Percentiles rank a stretch among this genome's conserved stretches.
These are phyloP conservation scores for Luffa acutangula DNA, from an alignment of 306 rosid species.

Conservation along the genomic window DNA sequence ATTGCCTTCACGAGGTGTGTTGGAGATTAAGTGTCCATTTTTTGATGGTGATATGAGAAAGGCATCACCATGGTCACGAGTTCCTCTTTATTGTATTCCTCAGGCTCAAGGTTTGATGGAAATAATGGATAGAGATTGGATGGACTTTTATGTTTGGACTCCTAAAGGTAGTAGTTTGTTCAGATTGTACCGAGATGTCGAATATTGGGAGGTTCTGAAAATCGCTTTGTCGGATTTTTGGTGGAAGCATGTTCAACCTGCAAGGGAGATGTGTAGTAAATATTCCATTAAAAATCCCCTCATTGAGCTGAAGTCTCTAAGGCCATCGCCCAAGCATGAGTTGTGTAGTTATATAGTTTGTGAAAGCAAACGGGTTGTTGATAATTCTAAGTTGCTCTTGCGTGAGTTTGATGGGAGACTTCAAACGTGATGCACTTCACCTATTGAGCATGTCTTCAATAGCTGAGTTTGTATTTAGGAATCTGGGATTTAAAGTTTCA, in stretches of 20 bases:
- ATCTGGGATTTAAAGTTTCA: neutral
- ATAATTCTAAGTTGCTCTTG: constrained; percentile 48
- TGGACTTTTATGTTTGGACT: constrained; percentile 88
- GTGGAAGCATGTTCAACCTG: constrained; percentile 80
- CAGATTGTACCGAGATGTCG: constrained; percentile 43
- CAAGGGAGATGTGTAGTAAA: constrained; percentile 41
- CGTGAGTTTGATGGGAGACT: constrained; percentile 58
- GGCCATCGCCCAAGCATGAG: constrained; percentile 66
- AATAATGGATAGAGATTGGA: constrained; percentile 74
- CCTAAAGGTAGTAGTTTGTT: constrained; percentile 74
- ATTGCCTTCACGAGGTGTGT: constrained; percentile 55
- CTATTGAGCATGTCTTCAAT: neutral
- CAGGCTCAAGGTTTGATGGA: constrained; percentile 94
- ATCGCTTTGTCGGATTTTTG: constrained; percentile 66
- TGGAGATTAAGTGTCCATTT: constrained; percentile 74
- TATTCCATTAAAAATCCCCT: constrained; percentile 37
- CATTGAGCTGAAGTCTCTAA: constrained; percentile 33
- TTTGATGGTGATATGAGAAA: constrained; percentile 43
- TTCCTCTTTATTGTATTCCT: constrained; percentile 61
- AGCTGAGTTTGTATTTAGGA: neutral
- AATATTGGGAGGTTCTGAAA: constrained; percentile 57
- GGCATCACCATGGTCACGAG: constrained; percentile 58
- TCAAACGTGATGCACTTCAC: constrained; percentile 18
- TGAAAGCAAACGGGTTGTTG: constrained; percentile 44
- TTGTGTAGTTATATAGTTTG: constrained; percentile 42